phyloP scores from a whole-genome alignment of 2,329 filamentous ascomycete species.

The Catunica adiposa region DNA sequence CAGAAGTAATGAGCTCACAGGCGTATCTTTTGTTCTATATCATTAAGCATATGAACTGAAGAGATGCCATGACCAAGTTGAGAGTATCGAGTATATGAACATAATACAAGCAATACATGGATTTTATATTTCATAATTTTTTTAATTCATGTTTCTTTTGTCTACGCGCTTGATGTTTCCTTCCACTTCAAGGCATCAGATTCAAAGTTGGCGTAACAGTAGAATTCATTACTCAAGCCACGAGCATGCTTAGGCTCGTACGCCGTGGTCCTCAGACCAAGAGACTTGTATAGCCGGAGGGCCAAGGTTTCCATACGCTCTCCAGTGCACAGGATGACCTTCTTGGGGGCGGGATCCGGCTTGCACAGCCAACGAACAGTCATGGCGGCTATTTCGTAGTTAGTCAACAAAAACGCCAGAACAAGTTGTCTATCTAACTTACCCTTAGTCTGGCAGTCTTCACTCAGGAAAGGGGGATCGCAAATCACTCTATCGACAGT shows the following conservation, averaged over 20 bases:
- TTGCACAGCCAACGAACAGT: conserved; percentile 59
- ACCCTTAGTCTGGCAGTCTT: conserved; percentile 70
- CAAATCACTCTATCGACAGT: conserved; percentile 52
- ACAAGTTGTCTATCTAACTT: conserved; percentile 15
- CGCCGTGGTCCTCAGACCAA: conserved; percentile 46
- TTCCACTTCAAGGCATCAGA: conserved; percentile 35
- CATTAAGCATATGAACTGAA: conserved; percentile 35
- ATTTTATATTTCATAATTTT: not conserved
- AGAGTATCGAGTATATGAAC: not conserved
- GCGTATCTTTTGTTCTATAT: conserved; percentile 87
- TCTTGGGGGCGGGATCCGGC: conserved; percentile 17
- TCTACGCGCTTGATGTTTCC: conserved; percentile 11
- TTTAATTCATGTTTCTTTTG: conserved; percentile 11
- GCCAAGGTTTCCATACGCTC: conserved; percentile 56
- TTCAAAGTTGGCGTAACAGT: conserved; percentile 66
- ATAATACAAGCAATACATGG: not conserved
- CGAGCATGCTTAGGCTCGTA: conserved; percentile 54
- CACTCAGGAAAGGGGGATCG: conserved; percentile 65
- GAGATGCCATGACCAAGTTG: not conserved
- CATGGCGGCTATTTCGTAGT: conserved; percentile 40
- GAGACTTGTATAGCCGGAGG: conserved; percentile 46
- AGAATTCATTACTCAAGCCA: conserved; percentile 65
- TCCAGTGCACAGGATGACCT: conserved; percentile 56
- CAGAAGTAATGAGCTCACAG: conserved; percentile 70
- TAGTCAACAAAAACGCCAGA: not conserved